Evolutionary conservation across 2,329 filamentous ascomycete genomes (phyloP).

Genomic region (Cercospora zeae-maydis): DNA sequence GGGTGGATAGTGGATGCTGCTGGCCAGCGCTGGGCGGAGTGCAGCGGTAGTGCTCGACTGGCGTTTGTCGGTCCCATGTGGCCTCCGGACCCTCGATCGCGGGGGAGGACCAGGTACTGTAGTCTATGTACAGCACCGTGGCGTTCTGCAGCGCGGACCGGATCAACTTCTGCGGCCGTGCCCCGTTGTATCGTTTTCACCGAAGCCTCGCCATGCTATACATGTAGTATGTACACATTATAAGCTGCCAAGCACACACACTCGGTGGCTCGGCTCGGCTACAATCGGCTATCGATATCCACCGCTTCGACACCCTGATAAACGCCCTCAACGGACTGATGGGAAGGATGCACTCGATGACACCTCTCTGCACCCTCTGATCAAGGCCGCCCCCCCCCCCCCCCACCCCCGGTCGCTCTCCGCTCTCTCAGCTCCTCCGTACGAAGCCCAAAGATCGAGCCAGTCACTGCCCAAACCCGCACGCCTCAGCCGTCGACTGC

Average conservation of each 20-base stretch:
- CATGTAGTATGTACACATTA: too few species aligned
- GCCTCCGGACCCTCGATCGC: too few species aligned
- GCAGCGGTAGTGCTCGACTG: too few species aligned
- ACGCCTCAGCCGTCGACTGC: not conserved
- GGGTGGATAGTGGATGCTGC: not conserved
- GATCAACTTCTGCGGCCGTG: not conserved
- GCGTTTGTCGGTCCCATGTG: not conserved
- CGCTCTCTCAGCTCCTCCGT: not conserved
- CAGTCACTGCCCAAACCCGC: not conserved
- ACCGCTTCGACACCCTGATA: not conserved
- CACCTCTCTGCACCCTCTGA: not conserved
- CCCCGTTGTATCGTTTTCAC: not conserved
- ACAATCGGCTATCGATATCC: not conserved
- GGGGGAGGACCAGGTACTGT: too few species aligned
- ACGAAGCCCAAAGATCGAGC: not conserved
- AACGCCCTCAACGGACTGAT: not conserved
- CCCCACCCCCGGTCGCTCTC: too few species aligned
- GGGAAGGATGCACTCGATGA: not conserved
- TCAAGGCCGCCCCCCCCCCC: not conserved
- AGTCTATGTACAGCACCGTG: too few species aligned
- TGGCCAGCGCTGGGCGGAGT: not conserved
- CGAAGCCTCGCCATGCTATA: too few species aligned
- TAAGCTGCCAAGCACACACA: too few species aligned
- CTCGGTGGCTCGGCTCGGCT: not conserved
- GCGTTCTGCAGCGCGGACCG: not conserved